phyloP scores from a whole-genome alignment of 768 basidiomycete species.

The Aureoboletus auriporus region DNA sequence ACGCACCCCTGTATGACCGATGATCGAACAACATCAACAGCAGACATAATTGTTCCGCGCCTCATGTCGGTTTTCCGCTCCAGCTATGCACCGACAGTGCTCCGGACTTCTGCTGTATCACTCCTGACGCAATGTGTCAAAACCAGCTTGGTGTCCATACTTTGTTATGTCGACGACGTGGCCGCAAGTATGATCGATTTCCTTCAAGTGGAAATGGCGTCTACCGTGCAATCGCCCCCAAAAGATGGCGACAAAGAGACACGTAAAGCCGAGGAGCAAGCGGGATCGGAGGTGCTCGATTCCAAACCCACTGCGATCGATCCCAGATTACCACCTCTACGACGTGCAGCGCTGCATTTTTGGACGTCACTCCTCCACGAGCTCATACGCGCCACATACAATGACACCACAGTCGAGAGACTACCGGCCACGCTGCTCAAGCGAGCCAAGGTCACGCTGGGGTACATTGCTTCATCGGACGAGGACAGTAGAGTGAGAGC shows the following conservation, averaged over 20 bases:
- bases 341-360: slow-evolving; percentile 86
- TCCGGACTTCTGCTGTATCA: slow-evolving; percentile 66
- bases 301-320: slow-evolving; percentile 51
- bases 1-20: background rate
- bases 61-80: slow-evolving; percentile 63
- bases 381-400: slow-evolving; percentile 48
- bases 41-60: slow-evolving; percentile 65
- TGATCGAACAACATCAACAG: slow-evolving; percentile 35
- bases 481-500: slow-evolving; percentile 65
- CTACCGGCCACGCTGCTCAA: slow-evolving; percentile 35
- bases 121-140: slow-evolving; percentile 73
- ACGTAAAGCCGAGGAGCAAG: slow-evolving; percentile 1
- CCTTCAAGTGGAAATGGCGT: slow-evolving; percentile 57
- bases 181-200: slow-evolving; percentile 71
- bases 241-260: slow-evolving; percentile 14
- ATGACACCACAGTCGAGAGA: slow-evolving; percentile 20
- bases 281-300: slow-evolving; percentile 36
- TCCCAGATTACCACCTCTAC: slow-evolving; percentile 71
- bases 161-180: slow-evolving; percentile 61
- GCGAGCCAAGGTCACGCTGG: slow-evolving; percentile 56
- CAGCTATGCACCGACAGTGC: slow-evolving; percentile 58
- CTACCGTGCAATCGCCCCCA: slow-evolving; percentile 14
- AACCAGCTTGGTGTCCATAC: slow-evolving; percentile 57
- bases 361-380: slow-evolving; percentile 66
- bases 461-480: slow-evolving; percentile 70